Evolutionary conservation across 2,329 filamentous ascomycete genomes (phyloP).

Genomic region (Colletotrichum sansevieriae): DNA sequence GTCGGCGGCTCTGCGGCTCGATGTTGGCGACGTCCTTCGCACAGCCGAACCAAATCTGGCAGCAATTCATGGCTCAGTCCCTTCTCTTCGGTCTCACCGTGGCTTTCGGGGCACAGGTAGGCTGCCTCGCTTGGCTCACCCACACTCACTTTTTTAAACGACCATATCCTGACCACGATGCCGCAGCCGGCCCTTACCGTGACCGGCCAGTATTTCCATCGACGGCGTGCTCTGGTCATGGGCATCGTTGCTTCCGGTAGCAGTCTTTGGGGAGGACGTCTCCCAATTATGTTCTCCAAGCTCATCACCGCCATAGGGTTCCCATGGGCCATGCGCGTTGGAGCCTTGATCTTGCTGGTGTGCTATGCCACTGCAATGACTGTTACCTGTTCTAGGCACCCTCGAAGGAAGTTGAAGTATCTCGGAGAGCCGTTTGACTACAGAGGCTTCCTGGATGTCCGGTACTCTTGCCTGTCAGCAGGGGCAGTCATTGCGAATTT

Average conservation of each 20-base stretch:
- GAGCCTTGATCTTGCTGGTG: conserved; percentile 58
- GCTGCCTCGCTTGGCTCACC: background rate
- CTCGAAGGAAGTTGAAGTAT: conserved; percentile 22
- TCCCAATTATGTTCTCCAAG: conserved; percentile 71
- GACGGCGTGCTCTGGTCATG: conserved; percentile 63
- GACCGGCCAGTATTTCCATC: conserved; percentile 54
- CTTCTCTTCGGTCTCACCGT: conserved; percentile 43
- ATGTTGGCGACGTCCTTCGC: conserved; percentile 36
- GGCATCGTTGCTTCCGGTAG: conserved; percentile 67
- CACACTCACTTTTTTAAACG: background rate
- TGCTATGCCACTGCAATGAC: conserved; percentile 52
- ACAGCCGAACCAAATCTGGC: conserved; percentile 48
- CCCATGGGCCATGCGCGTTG: conserved; percentile 62
- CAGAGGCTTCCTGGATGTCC: conserved; percentile 27
- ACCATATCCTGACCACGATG: background rate
- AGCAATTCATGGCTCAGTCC: conserved; percentile 54
- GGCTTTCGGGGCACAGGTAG: conserved; percentile 31
- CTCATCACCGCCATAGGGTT: conserved; percentile 63
- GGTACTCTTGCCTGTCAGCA: conserved; percentile 25
- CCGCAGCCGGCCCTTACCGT: conserved; percentile 33
- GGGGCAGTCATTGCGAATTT: conserved; percentile 43
- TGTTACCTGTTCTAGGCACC: conserved; percentile 49
- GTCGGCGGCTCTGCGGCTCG: conserved; percentile 23
- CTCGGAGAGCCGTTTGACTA: conserved; percentile 26
- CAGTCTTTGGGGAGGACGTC: conserved; percentile 66